Conservation (phyloP, 2,329 filamentous ascomycete species). For the Cladosporium phlei region DNA sequence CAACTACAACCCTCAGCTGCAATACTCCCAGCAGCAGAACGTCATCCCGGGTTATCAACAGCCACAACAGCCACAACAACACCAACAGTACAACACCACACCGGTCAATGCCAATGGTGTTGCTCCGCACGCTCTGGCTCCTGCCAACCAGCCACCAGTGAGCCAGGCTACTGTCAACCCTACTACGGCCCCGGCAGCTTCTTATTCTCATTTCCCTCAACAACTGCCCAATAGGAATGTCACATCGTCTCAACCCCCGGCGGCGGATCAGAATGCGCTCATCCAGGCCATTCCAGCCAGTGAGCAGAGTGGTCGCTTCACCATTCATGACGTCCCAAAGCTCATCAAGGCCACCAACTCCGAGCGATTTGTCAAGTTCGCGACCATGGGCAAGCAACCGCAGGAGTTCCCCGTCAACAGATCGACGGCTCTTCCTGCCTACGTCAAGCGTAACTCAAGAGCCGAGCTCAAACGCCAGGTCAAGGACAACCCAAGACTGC, state of each 20-base stretch:
- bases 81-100: conserved; percentile 8
- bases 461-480: conserved; percentile 43
- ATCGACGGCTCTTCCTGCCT: conserved; percentile 41
- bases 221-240: conserved; percentile 12
- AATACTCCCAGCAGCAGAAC: conserved; percentile 13
- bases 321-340: conserved; percentile 38
- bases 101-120: conserved; percentile 23
- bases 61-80: not conserved
- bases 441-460: conserved; percentile 41
- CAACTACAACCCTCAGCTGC: conserved; percentile 11
- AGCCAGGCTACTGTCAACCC: not conserved
- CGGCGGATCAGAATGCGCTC: conserved; percentile 24
- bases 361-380: conserved; percentile 39
- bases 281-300: conserved; percentile 27
- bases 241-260: conserved; percentile 29
- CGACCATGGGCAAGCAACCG: conserved; percentile 40
- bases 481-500: conserved; percentile 38
- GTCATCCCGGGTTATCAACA: conserved; percentile 20
- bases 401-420: conserved; percentile 42
- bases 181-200: not conserved
- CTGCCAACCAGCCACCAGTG: conserved; percentile 3
- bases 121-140: conserved; percentile 28
- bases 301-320: conserved; percentile 34
- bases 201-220: conserved; percentile 1
- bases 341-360: conserved; percentile 43